Evolutionary conservation across 2,329 filamentous ascomycete species (phyloP).

Genomic region (Venturia effusa): DNA sequence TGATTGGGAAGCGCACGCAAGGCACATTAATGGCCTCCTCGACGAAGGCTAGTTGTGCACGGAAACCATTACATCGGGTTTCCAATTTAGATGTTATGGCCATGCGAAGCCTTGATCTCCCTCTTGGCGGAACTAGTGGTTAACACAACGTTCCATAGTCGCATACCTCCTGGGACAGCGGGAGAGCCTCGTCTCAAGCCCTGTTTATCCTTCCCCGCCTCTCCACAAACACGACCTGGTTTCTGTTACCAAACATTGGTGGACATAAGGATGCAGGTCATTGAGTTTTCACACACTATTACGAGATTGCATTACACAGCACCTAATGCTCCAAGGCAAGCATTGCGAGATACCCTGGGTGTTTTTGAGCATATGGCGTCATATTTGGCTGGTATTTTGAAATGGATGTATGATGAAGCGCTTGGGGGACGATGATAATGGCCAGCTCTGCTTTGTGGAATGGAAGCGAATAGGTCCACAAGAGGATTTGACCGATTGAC

Average conservation of each 20-base stretch:
- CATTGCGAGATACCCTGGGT: constrained; percentile 3
- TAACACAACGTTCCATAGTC: background rate
- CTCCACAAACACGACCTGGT: background rate
- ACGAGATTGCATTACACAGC: background rate
- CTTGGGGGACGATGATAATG: background rate
- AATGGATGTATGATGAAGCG: background rate
- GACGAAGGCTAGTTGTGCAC: background rate
- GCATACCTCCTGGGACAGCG: background rate
- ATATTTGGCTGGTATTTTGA: background rate
- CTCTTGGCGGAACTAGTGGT: background rate
- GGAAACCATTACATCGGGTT: background rate
- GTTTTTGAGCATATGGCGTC: background rate
- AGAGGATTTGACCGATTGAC: background rate
- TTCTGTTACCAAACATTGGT: background rate
- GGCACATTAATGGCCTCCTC: background rate
- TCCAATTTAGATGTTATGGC: background rate
- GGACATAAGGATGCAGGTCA: background rate
- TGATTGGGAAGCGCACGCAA: background rate
- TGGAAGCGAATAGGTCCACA: background rate
- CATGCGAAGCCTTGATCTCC: constrained; percentile 1
- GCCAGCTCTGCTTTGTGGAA: background rate
- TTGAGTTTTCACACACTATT: background rate
- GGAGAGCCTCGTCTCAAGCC: background rate
- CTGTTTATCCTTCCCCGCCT: background rate
- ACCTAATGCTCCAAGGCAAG: background rate